phyloP scores from a whole-genome alignment of 2,329 filamentous ascomycete species.

The Pestalotiopsis sp. region DNA sequence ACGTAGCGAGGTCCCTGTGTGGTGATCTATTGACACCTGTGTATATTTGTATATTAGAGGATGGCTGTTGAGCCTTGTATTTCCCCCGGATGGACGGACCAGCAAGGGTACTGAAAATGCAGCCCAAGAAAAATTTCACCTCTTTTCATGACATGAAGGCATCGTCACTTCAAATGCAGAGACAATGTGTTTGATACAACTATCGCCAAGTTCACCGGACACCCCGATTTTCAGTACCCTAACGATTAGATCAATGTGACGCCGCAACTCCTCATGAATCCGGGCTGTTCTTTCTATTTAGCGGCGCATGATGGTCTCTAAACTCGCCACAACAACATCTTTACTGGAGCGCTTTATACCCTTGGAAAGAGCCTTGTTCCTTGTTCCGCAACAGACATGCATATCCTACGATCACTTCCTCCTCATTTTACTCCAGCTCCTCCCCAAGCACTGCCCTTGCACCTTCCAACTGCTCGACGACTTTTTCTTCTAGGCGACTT shows the following conservation, averaged over 20 bases:
- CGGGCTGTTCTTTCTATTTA: neutral
- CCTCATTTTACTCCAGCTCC: constrained; percentile 41
- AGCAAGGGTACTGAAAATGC: neutral
- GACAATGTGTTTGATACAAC: neutral
- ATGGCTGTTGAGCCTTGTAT: neutral
- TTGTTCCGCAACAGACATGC: neutral
- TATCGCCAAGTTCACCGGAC: neutral
- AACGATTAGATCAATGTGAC: neutral
- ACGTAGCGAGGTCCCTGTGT: neutral
- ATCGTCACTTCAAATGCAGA: neutral
- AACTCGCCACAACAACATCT: neutral
- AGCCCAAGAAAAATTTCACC: constrained; percentile 3
- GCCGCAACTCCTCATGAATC: neutral
- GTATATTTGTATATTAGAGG: constrained; percentile 4
- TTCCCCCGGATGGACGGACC: neutral
- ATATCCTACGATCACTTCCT: neutral
- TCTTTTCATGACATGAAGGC: neutral
- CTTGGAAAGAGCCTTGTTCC: neutral
- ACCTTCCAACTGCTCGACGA: constrained; percentile 69
- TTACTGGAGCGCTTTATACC: neutral
- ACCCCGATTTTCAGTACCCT: neutral
- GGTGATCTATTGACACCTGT: neutral
- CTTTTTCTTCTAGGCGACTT: constrained; percentile 74
- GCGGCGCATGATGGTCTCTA: neutral
- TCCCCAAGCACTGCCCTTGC: constrained; percentile 59